Percentiles rank a stretch among this genome's conserved stretches.
phyloP scores from a whole-genome alignment of 441 rosid genomes.

The Gossypium davidsonii region DNA sequence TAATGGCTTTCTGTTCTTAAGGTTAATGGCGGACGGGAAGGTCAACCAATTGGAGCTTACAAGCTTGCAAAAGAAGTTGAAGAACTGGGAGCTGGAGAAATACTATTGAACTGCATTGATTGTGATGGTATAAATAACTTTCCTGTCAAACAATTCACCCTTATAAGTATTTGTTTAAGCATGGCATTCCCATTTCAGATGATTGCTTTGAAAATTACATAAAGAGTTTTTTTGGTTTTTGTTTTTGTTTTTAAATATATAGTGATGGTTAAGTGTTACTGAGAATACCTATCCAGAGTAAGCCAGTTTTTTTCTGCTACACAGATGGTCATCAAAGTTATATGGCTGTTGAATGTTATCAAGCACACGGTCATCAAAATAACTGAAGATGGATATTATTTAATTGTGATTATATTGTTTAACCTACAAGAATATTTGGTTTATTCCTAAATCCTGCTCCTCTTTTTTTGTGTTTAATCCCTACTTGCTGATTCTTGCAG shows the following conservation, averaged over 20 bases:
- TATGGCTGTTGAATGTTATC: no score
- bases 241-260: neutral
- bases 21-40: slow-evolving; percentile 97
- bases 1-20: slow-evolving; percentile 20
- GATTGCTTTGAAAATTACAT: neutral
- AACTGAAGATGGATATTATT: neutral
- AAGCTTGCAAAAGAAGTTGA: slow-evolving; percentile 97
- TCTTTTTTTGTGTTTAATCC: neutral
- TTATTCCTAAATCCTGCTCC: neutral
- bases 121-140: slow-evolving; percentile 55
- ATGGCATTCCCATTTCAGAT: neutral
- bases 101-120: slow-evolving; percentile 85
- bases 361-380: neutral
- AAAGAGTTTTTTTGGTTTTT: neutral
- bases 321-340: neutral
- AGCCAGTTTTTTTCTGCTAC: neutral
- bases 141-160: neutral
- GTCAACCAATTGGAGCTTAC: slow-evolving; percentile 88
- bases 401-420: neutral
- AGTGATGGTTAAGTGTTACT: neutral
- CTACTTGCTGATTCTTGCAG: slow-evolving; percentile 32
- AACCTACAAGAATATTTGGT: neutral
- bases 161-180: neutral
- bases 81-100: slow-evolving; percentile 93
- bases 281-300: neutral